Percentiles rank a stretch among this genome's conserved stretches.
These are phyloP conservation scores for Yarrowia hollandica DNA, from an alignment of 805 yeast species.

Conservation along the genomic window DNA sequence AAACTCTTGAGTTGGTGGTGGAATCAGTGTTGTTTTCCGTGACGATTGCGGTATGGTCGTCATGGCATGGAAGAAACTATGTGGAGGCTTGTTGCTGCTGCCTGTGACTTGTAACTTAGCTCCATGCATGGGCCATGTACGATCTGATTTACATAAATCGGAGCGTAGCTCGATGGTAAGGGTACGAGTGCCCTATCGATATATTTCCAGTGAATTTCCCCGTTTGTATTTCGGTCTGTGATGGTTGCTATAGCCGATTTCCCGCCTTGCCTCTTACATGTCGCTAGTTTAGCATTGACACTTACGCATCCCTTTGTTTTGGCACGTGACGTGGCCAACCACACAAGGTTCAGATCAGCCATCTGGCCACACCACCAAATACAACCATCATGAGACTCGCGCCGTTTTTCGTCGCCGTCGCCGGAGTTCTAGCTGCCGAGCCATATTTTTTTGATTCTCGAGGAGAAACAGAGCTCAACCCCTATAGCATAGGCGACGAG, in stretches of 20 bases:
- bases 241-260: not conserved
- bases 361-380: conserved; percentile 22
- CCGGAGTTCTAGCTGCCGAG: conserved; percentile 18
- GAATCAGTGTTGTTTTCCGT: conserved; percentile 29
- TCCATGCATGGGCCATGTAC: conserved; percentile 16
- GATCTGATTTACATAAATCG: conserved; percentile 1
- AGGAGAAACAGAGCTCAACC: conserved; percentile 18
- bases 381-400: conserved; percentile 9
- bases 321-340: conserved; percentile 9
- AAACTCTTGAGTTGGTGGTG: conserved; percentile 32
- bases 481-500: conserved; percentile 23
- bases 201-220: not conserved
- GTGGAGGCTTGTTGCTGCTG: conserved; percentile 14
- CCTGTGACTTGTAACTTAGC: conserved; percentile 20
- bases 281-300: conserved; percentile 2
- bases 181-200: not conserved
- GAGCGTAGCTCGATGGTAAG: too few relatives aligned
- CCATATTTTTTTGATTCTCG: conserved; percentile 14
- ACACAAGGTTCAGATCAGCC: conserved; percentile 26
- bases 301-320: conserved; percentile 1
- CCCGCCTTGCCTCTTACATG: not conserved
- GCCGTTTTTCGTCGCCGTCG: conserved; percentile 8
- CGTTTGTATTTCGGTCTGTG: not conserved
- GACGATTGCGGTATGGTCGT: conserved; percentile 25
- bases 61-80: conserved; percentile 17